Percentiles rank a stretch among this genome's conserved stretches.
These are phyloP conservation scores for Suillus occidentalis DNA, from an alignment of 768 basidiomycete species.

Conservation along the genomic window DNA sequence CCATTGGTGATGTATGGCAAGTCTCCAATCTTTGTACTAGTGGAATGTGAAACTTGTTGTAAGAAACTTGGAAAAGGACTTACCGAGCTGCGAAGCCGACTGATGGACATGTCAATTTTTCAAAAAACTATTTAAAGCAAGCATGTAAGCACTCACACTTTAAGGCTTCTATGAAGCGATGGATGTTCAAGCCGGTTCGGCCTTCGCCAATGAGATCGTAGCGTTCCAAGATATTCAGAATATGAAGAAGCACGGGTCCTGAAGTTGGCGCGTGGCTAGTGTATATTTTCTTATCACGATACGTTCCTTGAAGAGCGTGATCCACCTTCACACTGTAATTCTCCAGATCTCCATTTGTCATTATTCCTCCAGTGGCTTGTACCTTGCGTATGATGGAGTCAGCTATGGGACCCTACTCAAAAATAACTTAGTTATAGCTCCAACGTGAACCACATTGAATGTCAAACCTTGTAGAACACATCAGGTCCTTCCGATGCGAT, in stretches of 20 bases:
- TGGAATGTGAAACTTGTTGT: constrained; percentile 10
- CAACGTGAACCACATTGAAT: constrained; percentile 12
- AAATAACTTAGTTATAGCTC: constrained; percentile 16
- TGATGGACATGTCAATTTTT: constrained; percentile 20
- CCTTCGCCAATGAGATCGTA: constrained; percentile 54
- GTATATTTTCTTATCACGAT: constrained; percentile 76
- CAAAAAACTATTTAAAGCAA: constrained; percentile 15
- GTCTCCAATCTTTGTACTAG: constrained; percentile 83
- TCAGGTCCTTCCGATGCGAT: constrained; percentile 78
- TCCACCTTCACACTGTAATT: constrained; percentile 68
- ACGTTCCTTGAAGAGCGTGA: constrained; percentile 77
- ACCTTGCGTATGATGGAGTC: constrained; percentile 75
- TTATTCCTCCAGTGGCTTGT: constrained; percentile 70
- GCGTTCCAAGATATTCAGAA: constrained; percentile 89
- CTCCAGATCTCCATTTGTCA: constrained; percentile 72
- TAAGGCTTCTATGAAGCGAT: constrained; percentile 80
- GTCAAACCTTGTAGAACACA: constrained; percentile 75
- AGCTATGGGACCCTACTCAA: constrained; percentile 71
- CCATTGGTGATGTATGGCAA: constrained; percentile 60
- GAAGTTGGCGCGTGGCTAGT: constrained; percentile 84
- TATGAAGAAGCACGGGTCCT: constrained; percentile 87
- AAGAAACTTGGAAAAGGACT: constrained; percentile 9
- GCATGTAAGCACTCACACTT: constrained; percentile 56
- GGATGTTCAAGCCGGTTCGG: constrained; percentile 63
- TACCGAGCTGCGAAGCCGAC: constrained; percentile 68